Base-by-base conservation (phyloP, 176 grass and related monocot species). In the Carex scoparia region DNA sequence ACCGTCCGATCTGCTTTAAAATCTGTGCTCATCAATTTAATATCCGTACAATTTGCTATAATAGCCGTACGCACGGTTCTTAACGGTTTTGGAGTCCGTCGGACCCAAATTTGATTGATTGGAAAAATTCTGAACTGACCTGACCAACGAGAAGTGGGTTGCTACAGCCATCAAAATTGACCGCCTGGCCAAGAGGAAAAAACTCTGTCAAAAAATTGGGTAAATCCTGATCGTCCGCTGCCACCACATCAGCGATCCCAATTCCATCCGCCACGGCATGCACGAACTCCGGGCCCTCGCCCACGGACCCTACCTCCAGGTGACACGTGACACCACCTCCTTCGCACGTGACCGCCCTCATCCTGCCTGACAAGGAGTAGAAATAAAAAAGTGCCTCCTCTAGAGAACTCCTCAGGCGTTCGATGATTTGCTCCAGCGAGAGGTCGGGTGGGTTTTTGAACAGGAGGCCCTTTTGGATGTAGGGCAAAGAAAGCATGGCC, bases 401-500 rank as follows among this genome's bases (percentile, higher is more conserved):
- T 0, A 90, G 85, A 70, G 86, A 86, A 1, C 72, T 48, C 0
- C 33, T 68, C 6, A 88, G 48, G 13, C 19, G 18, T 13, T 78
- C 27, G 18, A 84, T 27, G 84, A 84, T 6, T 72, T 71, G 79
- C 35, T 46, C 86, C 63, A 72, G 12, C 14, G 69, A 69, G 42
- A 49, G 81, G 54, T 46, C 46, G 2, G 68, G 14, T 23, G 31
- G 66, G 83, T 51, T 65, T 23, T 28, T 37, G 83, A 86, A 89
- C 16, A 89, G 87, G 7, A 86, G 87, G 66, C 84, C 84, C 1
- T 89, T 89, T 31, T 86, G 84, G 65, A 92, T 95, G 89, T 92
- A 92, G 12, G 83, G 18, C 44, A 30, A 0, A 30, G 85, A 93
- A 16, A 96, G 87, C 2, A 89, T 35, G 56, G 44, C 2, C 33